Conservation (phyloP, 208 protist species). For the Herpetomonas samuelpessoai region DNA sequence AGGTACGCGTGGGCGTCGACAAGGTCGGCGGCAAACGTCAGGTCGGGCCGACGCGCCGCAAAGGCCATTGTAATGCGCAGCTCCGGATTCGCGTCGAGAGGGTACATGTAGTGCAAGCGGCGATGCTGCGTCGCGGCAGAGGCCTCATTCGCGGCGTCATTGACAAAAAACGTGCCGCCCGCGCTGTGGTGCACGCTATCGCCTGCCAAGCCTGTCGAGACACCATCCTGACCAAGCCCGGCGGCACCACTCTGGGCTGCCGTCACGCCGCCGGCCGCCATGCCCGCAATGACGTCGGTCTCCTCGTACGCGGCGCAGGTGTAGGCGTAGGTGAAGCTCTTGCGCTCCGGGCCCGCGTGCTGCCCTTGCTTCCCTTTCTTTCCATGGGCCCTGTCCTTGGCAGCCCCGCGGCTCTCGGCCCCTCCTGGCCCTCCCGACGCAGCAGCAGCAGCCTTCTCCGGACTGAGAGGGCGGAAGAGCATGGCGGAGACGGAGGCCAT, state of each 20-base stretch:
- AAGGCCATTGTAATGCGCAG: slow-evolving; percentile 67
- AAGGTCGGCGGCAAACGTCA: slow-evolving; percentile 63
- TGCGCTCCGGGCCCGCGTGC: slow-evolving; percentile 5
- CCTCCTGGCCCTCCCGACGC: slow-evolving; percentile 7
- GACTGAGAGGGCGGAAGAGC: slow-evolving; percentile 52
- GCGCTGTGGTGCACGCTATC: not conserved
- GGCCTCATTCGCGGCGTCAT: not conserved
- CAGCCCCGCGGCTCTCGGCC: slow-evolving; percentile 4
- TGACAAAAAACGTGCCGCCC: not conserved
- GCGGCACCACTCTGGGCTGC: not conserved
- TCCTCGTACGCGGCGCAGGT: slow-evolving; percentile 71
- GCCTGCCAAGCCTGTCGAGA: no score
- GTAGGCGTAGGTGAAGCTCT: slow-evolving; percentile 48
- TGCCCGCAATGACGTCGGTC: not conserved
- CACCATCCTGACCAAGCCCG: not conserved
- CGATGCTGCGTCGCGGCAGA: slow-evolving; percentile 26
- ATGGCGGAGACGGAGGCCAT: slow-evolving; percentile 63
- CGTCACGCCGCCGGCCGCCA: not conserved
- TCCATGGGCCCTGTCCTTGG: not conserved
- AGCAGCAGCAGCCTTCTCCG: slow-evolving; percentile 2
- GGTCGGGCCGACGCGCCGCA: slow-evolving; percentile 53
- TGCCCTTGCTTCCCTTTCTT: slow-evolving; percentile 1
- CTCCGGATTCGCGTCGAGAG: slow-evolving; percentile 43
- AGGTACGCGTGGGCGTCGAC: slow-evolving; percentile 74
- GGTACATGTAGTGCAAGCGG: slow-evolving; percentile 66